Evolutionary conservation across 2,329 filamentous ascomycete genomes (phyloP).

Genomic region (Periconia digitata): DNA sequence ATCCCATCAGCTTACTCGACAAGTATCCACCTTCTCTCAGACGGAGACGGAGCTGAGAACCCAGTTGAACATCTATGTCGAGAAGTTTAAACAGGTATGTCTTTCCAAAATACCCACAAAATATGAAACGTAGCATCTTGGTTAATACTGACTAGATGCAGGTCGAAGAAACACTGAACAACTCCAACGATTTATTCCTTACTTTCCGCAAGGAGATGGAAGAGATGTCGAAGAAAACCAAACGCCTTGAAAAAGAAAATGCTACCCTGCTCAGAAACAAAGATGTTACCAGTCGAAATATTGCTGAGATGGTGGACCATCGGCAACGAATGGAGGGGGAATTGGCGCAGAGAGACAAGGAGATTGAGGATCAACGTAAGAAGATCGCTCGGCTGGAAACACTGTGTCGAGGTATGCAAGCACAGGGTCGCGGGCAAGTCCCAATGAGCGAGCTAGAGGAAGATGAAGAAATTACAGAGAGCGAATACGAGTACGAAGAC

Average conservation of each 20-base stretch:
- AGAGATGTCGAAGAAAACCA: conserved; percentile 99
- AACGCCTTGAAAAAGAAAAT: conserved; percentile 95
- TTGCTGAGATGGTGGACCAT: conserved; percentile 96
- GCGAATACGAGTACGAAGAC: conserved; percentile 45
- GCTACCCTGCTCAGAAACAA: conserved; percentile 88
- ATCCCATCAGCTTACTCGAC: conserved; percentile 81
- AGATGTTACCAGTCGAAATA: conserved; percentile 89
- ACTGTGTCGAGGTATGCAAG: conserved; percentile 95
- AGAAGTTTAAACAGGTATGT: conserved; percentile 98
- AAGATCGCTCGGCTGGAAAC: conserved; percentile 91
- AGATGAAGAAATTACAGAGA: conserved; percentile 57
- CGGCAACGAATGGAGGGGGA: conserved; percentile 74
- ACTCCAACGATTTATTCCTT: conserved; percentile 94
- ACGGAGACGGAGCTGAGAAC: conserved; percentile 92
- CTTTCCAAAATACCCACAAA: conserved; percentile 16
- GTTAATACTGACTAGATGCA: conserved; percentile 59
- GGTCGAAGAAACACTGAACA: conserved; percentile 98
- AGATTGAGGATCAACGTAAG: conserved; percentile 76
- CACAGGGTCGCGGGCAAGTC: conserved; percentile 79
- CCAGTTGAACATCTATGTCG: conserved; percentile 96
- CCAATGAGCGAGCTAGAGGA: conserved; percentile 53
- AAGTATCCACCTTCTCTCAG: conserved; percentile 94
- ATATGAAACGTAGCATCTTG: conserved; percentile 31
- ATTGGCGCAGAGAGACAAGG: conserved; percentile 70
- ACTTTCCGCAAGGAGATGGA: conserved; percentile 99